Conservation (phyloP, 2,329 filamentous ascomycete species). For the Apiospora pterosperma region DNA sequence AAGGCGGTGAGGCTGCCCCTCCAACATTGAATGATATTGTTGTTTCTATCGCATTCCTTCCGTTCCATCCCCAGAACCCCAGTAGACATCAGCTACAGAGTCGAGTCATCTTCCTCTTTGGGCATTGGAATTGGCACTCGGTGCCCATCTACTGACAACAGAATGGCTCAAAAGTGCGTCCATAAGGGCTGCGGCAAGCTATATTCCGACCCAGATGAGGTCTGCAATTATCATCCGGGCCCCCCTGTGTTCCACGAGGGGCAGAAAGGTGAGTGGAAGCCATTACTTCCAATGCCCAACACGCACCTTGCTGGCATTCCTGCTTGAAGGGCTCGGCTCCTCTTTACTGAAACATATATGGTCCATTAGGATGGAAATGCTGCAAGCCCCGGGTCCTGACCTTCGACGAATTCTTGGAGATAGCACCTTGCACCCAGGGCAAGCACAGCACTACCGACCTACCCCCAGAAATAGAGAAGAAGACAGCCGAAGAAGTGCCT, state of each 20-base stretch:
- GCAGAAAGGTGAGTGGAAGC: constrained; percentile 74
- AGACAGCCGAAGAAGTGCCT: constrained; percentile 41
- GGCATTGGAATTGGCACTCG: not conserved
- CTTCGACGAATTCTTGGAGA: constrained; percentile 95
- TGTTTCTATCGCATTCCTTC: not conserved
- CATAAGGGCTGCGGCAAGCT: constrained; percentile 93
- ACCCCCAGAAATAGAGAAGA: constrained; percentile 60
- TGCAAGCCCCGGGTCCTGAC: constrained; percentile 96
- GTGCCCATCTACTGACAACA: not conserved
- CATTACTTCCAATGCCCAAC: not conserved
- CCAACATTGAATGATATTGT: not conserved
- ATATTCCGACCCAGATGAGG: constrained; percentile 77
- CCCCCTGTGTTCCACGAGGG: constrained; percentile 96
- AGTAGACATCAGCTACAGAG: not conserved
- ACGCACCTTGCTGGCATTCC: constrained; percentile 8
- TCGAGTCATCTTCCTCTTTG: not conserved
- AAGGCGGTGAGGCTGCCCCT: not conserved
- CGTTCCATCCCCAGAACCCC: not conserved
- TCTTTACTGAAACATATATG: not conserved
- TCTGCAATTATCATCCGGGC: constrained; percentile 88
- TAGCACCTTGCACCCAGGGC: constrained; percentile 88
- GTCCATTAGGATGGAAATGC: constrained; percentile 86
- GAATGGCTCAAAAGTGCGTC: constrained; percentile 84
- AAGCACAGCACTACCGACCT: constrained; percentile 85
- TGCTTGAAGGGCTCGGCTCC: not conserved